Percentiles rank a stretch among this genome's conserved stretches.
Evolutionary conservation across 805 yeast genomes (phyloP).

Genomic region (Nakazawaea holstii): DNA sequence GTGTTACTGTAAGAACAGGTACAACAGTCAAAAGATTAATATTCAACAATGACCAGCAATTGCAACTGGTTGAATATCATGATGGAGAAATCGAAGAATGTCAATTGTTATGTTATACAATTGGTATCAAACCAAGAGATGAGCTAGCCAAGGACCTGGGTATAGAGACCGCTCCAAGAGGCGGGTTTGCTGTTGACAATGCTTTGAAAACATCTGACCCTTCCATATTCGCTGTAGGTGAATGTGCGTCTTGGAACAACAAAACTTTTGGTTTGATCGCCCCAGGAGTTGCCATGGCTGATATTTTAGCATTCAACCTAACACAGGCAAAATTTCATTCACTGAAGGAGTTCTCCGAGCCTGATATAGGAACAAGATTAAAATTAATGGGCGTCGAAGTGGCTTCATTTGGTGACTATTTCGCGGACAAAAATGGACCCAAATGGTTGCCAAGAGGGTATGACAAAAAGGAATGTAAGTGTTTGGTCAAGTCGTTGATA

Average conservation of each 20-base stretch:
- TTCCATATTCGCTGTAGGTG: slow-evolving; percentile 28
- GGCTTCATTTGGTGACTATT: slow-evolving; percentile 33
- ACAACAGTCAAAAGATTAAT: slow-evolving; percentile 43
- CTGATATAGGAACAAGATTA: slow-evolving; percentile 29
- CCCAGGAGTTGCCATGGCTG: slow-evolving; percentile 35
- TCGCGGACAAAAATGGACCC: slow-evolving; percentile 30
- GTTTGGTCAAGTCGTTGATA: slow-evolving; percentile 19
- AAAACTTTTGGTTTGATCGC: slow-evolving; percentile 32
- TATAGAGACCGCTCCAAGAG: slow-evolving; percentile 19
- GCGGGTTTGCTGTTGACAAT: slow-evolving; percentile 26
- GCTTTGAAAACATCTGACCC: slow-evolving; percentile 22
- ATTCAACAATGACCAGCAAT: slow-evolving; percentile 19
- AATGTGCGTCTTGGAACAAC: slow-evolving; percentile 31
- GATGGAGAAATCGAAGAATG: slow-evolving; percentile 26
- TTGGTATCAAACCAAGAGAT: slow-evolving; percentile 30
- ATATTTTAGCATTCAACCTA: slow-evolving; percentile 27
- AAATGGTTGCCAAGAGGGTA: slow-evolving; percentile 26
- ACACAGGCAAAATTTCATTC: slow-evolving; percentile 29
- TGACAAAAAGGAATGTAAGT: slow-evolving; percentile 13
- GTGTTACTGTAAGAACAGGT: slow-evolving; percentile 46
- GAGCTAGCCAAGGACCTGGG: slow-evolving; percentile 24
- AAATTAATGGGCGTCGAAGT: slow-evolving; percentile 33
- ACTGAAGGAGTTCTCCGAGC: slow-evolving; percentile 24
- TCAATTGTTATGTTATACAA: slow-evolving; percentile 27
- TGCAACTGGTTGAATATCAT: slow-evolving; percentile 21